These are phyloP conservation scores for Jackrogersella minutella DNA, from an alignment of 495 filamentous ascomycete genomes.

Conservation along the genomic window DNA sequence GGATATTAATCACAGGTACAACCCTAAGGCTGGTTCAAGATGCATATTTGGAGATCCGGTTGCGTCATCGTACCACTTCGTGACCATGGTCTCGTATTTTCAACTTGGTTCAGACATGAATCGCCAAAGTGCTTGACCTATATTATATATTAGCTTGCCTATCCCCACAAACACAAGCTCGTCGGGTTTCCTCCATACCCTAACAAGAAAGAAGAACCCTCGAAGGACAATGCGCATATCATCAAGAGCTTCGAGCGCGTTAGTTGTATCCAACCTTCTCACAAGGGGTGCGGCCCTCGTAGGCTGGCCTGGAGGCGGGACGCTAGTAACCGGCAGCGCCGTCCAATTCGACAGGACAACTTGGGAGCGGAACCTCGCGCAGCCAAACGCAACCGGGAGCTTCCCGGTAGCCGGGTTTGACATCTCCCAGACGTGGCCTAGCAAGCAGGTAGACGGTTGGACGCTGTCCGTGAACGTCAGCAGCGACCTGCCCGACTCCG, in stretches of 20 bases:
- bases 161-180: background rate
- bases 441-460: slow-evolving; percentile 36
- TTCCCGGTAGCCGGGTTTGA: slow-evolving; percentile 32
- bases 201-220: background rate
- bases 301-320: slow-evolving; percentile 38
- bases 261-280: slow-evolving; percentile 6
- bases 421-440: slow-evolving; percentile 33
- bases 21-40: slow-evolving; percentile 5
- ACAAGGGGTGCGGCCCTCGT: slow-evolving; percentile 9
- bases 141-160: background rate
- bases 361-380: slow-evolving; percentile 38
- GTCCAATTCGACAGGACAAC: slow-evolving; percentile 31
- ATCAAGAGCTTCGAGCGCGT: background rate
- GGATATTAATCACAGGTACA: slow-evolving; percentile 23
- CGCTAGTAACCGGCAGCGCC: slow-evolving; percentile 30
- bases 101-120: background rate
- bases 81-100: slow-evolving; percentile 3
- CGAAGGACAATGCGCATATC: slow-evolving; percentile 6
- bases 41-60: background rate
- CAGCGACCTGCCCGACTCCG: slow-evolving; percentile 35
- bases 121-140: background rate
- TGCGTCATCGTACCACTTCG: slow-evolving; percentile 26
- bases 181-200: background rate
- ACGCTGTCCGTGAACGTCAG: slow-evolving; percentile 35
- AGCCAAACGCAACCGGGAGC: slow-evolving; percentile 33